These are phyloP conservation scores for Erodium trifolium DNA, from an alignment of 441 rosid species.

Conservation along the genomic window DNA sequence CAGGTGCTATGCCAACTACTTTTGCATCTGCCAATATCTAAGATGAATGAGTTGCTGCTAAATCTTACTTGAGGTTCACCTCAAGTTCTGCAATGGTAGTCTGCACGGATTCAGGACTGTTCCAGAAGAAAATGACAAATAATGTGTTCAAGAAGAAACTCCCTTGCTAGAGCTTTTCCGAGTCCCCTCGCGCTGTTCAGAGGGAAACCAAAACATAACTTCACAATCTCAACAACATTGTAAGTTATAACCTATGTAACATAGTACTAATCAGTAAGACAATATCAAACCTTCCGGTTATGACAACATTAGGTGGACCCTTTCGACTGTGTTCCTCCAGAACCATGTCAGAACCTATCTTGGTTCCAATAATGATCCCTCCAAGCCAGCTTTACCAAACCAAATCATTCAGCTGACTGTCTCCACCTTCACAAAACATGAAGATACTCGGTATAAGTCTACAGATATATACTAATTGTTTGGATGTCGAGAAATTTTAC, in stretches of 20 bases:
- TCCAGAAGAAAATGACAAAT: conserved; percentile 18
- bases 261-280: neutral
- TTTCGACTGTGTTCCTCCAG: conserved; percentile 85
- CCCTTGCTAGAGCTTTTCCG: conserved; percentile 92
- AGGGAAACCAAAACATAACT: conserved; percentile 17
- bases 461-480: neutral
- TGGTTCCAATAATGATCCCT: conserved; percentile 80
- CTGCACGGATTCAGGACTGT: conserved; percentile 64
- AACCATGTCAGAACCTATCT: conserved; percentile 86
- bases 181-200: conserved; percentile 72
- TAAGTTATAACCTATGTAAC: neutral
- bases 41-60: conserved; percentile 34
- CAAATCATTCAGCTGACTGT: conserved; percentile 61
- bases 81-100: conserved; percentile 69
- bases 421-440: conserved; percentile 57
- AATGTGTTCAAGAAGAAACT: conserved; percentile 46
- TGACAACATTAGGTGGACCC: conserved; percentile 85
- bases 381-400: conserved; percentile 98
- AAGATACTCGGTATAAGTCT: conserved; percentile 8
- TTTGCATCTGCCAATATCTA: conserved; percentile 43
- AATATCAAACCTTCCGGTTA: conserved; percentile 69
- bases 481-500: neutral
- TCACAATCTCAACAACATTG: neutral
- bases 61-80: conserved; percentile 59
- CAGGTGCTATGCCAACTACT: conserved; percentile 75